Evolutionary conservation across 768 basidiomycete genomes (phyloP).

Genomic region (Phlegmacium glaucopus): DNA sequence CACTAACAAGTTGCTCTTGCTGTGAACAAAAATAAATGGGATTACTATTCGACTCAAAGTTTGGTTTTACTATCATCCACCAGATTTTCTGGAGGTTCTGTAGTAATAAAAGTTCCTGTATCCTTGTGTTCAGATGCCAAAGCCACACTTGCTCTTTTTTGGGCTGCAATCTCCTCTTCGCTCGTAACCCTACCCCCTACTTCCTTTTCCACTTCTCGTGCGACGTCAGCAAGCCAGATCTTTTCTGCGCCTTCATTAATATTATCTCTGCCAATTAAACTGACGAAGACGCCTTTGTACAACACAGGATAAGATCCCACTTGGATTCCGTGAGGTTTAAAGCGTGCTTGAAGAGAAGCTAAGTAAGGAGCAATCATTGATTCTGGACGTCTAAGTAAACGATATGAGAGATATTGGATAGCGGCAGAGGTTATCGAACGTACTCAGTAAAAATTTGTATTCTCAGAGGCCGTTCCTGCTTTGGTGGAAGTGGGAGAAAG

Average conservation of each 20-base stretch:
- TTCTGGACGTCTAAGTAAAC: constrained; percentile 57
- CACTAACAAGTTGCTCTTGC: no score
- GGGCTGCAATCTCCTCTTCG: constrained; percentile 61
- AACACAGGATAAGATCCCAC: constrained; percentile 76
- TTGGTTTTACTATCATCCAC: neutral
- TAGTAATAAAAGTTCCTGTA: neutral
- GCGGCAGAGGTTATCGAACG: constrained; percentile 8
- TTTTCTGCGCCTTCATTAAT: constrained; percentile 46
- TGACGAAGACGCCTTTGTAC: constrained; percentile 66
- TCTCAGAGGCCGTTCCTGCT: constrained; percentile 66
- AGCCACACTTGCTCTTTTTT: constrained; percentile 30
- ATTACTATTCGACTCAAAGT: neutral
- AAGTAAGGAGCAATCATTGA: constrained; percentile 83
- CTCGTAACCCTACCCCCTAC: constrained; percentile 55
- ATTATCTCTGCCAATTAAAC: constrained; percentile 55
- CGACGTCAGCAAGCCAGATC: constrained; percentile 49
- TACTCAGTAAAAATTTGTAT: constrained; percentile 85
- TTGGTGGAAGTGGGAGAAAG: constrained; percentile 78
- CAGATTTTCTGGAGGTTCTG: constrained; percentile 1
- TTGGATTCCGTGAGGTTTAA: constrained; percentile 72
- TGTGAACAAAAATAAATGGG: no score
- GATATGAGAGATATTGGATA: neutral
- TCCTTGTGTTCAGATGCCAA: neutral
- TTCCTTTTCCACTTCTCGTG: constrained; percentile 58
- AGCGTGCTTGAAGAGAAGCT: constrained; percentile 69